A percentile compares a stretch with the other conserved stretches of the same genome.
phyloP scores from a whole-genome alignment of 164 flowering plant genomes.

The Dillenia turbinata region DNA sequence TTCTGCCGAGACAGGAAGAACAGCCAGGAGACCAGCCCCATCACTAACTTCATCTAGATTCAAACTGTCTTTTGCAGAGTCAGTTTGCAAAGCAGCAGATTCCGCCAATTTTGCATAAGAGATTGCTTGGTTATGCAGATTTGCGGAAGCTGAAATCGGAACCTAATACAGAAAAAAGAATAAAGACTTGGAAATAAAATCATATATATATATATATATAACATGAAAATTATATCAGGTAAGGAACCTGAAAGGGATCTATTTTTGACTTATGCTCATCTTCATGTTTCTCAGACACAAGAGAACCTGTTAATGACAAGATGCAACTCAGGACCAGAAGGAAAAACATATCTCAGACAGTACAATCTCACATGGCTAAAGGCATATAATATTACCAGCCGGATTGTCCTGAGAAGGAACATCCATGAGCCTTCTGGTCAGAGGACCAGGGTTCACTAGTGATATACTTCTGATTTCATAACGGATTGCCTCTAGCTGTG shows the following conservation, averaged over 20 bases:
- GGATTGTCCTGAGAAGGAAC: conserved; percentile 22
- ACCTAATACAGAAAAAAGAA: too few relatives aligned
- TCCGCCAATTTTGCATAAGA: conserved; percentile 67
- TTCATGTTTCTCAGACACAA: conserved; percentile 15
- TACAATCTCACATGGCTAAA: background rate
- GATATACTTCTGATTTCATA: conserved; percentile 77
- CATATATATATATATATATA: conserved; percentile 6
- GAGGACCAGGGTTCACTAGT: conserved; percentile 69
- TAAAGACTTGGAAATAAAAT: conserved; percentile 13
- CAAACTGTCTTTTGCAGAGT: conserved; percentile 13
- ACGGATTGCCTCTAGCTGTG: conserved; percentile 85
- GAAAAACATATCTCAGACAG: background rate
- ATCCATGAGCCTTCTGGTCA: conserved; percentile 59
- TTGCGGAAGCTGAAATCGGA: conserved; percentile 22
- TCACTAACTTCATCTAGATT: conserved; percentile 27
- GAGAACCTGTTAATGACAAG: background rate
- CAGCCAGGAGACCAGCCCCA: conserved; percentile 38
- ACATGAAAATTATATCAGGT: background rate
- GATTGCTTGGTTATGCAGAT: conserved; percentile 64
- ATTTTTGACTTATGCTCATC: conserved; percentile 15
- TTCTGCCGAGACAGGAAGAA: conserved; percentile 91
- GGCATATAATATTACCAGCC: conserved; percentile 14
- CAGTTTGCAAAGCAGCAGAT: conserved; percentile 27
- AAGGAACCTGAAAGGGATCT: background rate
- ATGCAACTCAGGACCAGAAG: background rate